These are phyloP conservation scores for Ceratocystis huliohia DNA, from an alignment of 2,329 filamentous ascomycete genomes.

Conservation along the genomic window DNA sequence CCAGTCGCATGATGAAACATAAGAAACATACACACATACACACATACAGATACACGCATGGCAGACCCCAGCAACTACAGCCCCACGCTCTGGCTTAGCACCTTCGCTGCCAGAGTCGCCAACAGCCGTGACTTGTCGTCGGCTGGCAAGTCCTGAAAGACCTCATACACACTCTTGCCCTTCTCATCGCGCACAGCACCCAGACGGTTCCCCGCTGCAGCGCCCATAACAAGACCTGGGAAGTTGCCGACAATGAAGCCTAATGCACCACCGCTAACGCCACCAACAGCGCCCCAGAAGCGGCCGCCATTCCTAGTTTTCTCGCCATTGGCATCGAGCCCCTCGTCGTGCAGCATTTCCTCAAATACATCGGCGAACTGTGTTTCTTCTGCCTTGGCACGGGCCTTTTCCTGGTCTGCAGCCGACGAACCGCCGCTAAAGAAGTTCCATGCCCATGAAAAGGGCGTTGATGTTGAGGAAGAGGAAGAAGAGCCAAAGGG, in stretches of 20 bases:
- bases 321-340: conserved; percentile 56
- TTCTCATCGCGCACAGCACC: conserved; percentile 79
- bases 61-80: conserved; percentile 26
- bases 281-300: conserved; percentile 81
- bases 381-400: conserved; percentile 49
- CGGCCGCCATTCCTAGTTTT: conserved; percentile 34
- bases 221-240: conserved; percentile 75
- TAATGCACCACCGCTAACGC: conserved; percentile 73
- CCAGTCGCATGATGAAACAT: too few relatives aligned
- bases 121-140: conserved; percentile 68
- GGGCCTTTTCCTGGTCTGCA: conserved; percentile 30
- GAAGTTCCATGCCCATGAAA: conserved; percentile 66
- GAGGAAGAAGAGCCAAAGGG: conserved; percentile 26
- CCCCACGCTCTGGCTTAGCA: conserved; percentile 69
- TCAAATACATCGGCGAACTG: conserved; percentile 86
- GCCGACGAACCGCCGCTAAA: conserved; percentile 33
- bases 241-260: conserved; percentile 94
- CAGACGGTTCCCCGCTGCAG: conserved; percentile 83
- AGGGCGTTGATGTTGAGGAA: conserved; percentile 38
- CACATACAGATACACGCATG: not conserved
- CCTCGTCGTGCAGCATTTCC: conserved; percentile 78
- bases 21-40: not conserved
- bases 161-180: conserved; percentile 88
- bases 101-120: conserved; percentile 70
- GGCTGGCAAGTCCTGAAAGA: conserved; percentile 77